phyloP scores from a whole-genome alignment of 306 rosid genomes.

The peach (Prunus persica) region Prunus_persica_NCBIv2 NC_034009.1:47648501-47649000 shows the following conservation, averaged over 20 bases:
- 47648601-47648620: conserved; percentile 1
- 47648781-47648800: background rate
- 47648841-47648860: background rate
- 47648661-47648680: background rate
- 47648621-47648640: conserved; percentile 8
- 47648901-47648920: too few relatives aligned
- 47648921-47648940: too few relatives aligned
- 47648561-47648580: background rate
- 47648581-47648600: conserved; percentile 21
- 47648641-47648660: background rate
- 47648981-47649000: too few relatives aligned
- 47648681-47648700: background rate
- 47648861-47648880: background rate
- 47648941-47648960: too few relatives aligned
- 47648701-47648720: background rate
- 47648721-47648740: background rate
- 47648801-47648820: conserved; percentile 7
- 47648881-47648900: too few relatives aligned
- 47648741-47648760: background rate
- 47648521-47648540: background rate
- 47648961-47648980: too few relatives aligned
- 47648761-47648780: background rate
- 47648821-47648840: background rate
- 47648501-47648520: background rate
- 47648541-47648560: background rate